A percentile compares a stretch with the other conserved stretches of the same genome.
phyloP scores from a whole-genome alignment of 176 grass and related monocot genomes.

The Luzula sylvatica region DNA sequence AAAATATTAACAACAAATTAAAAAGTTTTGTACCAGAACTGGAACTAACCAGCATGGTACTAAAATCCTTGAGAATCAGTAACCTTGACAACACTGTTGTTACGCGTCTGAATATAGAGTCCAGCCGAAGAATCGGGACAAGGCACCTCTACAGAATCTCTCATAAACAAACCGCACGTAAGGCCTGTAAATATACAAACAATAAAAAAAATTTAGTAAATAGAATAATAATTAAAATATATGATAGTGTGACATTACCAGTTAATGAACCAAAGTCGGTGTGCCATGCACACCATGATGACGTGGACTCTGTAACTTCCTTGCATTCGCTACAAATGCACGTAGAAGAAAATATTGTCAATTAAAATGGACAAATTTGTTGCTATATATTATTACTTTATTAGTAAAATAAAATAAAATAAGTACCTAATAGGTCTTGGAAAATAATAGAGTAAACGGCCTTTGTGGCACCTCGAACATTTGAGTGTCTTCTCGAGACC shows the following conservation, averaged over 20 bases:
- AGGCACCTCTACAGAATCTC: conserved; percentile 47
- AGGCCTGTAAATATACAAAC: conserved; percentile 46
- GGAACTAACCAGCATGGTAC: not conserved
- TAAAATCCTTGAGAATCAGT: not conserved
- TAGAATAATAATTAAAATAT: not conserved
- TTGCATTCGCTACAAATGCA: conserved; percentile 33
- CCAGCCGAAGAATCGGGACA: conserved; percentile 90
- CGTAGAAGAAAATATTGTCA: not conserved
- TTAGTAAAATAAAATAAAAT: not conserved
- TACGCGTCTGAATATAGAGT: conserved; percentile 69
- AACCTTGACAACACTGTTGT: conserved; percentile 62
- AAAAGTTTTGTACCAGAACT: not conserved
- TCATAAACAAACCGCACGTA: conserved; percentile 81
- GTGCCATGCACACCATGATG: conserved; percentile 98
- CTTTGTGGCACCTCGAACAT: conserved; percentile 91
- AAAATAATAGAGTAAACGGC: conserved; percentile 81
- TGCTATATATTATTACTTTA: not conserved
- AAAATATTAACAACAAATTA: conserved; percentile 1
- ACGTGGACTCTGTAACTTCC: conserved; percentile 39
- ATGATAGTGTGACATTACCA: conserved; percentile 28
- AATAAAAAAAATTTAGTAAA: not conserved
- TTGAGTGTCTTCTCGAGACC: conserved; percentile 64
- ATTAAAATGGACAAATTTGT: not conserved
- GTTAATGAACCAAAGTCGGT: conserved; percentile 88
- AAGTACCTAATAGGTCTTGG: conserved; percentile 56